Evolutionary conservation across 805 yeast genomes (phyloP), one percentile per base, ranked within the genome.

Genomic region (Lipomyces sp.): DNA sequence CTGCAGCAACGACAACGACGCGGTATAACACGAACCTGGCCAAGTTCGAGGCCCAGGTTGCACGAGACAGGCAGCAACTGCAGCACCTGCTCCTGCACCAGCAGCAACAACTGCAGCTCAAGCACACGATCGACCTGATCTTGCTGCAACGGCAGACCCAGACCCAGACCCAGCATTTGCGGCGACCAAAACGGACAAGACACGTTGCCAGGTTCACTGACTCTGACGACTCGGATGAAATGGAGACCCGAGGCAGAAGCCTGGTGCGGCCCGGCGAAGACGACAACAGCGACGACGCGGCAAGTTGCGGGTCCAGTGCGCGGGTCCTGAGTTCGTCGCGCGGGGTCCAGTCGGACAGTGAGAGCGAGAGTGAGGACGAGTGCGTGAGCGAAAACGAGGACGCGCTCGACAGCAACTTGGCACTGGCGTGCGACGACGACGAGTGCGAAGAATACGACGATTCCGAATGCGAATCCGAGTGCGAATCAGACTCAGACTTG

Each of bases 211-310:
- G 51, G 57, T 57, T 53, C 39, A 57, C 55, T 59, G 67, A 32
- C 61, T 64, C 53, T 64, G 55, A 59, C 24, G 6, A 30, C 32
- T 56, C 48, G 13, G 15, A 8, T 3, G 62, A 59, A 18, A 48
- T 59, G 55, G 62, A 59, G n/a, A 11, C 32, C 5, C 65, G 68
- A 7, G 68, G 68, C 8, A 53, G 68, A 18, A 4, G 51, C 6
- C 45, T 61, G 45, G 59, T 60, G 29, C 64, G 68, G 5, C 15
- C n/a, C 6, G 68, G 68, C 30, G 68, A 65, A 48, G 34, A 29
- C 2, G 35, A 48, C 15, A 37, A 6, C 29, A 51, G 57, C 18
- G 45, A 58, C 24, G 24, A 24, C 24, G 24, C 24, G 24, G 13
- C 39, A 10, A 37, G 39, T 37, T 33, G 60, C 24, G 57, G 60